Conservation (phyloP, 345 rosid genomes). For the Chamaenerion angustifolium region DNA sequence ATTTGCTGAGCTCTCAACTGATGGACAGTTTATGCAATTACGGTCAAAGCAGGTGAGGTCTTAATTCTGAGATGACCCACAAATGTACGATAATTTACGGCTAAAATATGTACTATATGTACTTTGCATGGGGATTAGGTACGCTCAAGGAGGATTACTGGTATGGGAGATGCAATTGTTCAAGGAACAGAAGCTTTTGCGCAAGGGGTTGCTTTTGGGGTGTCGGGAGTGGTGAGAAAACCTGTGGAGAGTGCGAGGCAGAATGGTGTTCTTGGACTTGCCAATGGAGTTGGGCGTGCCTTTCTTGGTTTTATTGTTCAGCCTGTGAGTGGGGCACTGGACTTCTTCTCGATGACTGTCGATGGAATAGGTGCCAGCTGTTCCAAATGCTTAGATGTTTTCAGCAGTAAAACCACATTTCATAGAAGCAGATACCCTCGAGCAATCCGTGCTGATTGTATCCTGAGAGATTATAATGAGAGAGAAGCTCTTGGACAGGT, state of each 20-base stretch:
- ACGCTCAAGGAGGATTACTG: constrained; percentile 85
- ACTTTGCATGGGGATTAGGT: constrained; percentile 34
- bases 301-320: constrained; percentile 74
- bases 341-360: constrained; percentile 86
- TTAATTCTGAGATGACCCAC: constrained; percentile 1
- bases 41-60: constrained; percentile 75
- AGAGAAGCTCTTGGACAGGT: constrained; percentile 93
- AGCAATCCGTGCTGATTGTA: constrained; percentile 62
- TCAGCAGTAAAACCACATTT: constrained; percentile 42
- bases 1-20: constrained; percentile 95
- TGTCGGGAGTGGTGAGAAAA: constrained; percentile 89
- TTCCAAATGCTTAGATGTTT: constrained; percentile 72
- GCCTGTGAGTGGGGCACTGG: constrained; percentile 93
- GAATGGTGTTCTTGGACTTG: constrained; percentile 82
- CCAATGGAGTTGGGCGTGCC: constrained; percentile 89
- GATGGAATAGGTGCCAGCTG: constrained; percentile 95
- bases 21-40: constrained; percentile 85
- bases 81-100: constrained; percentile 1
- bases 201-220: constrained; percentile 96
- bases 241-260: constrained; percentile 91
- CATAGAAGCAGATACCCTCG: constrained; percentile 89
- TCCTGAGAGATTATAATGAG: constrained; percentile 71
- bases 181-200: constrained; percentile 99
- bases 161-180: constrained; percentile 85
- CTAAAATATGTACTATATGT: neutral